A percentile compares a stretch with the other conserved stretches of the same genome.
These are phyloP conservation scores for Fremontodendron californicum DNA, from an alignment of 345 rosid species.

Conservation along the genomic window DNA sequence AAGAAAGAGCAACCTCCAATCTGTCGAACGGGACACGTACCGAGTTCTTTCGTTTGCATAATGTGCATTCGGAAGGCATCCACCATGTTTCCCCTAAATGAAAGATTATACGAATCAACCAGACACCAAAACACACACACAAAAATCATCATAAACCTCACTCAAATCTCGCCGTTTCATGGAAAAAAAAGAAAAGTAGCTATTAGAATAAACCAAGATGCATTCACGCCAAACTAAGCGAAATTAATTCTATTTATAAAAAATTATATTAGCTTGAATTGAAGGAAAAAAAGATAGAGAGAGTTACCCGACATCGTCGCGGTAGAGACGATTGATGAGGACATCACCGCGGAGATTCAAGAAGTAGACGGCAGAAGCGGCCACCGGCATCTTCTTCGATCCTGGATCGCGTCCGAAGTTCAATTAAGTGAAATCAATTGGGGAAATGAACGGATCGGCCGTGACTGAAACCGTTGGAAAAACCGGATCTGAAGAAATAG, in stretches of 20 bases:
- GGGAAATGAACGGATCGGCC: background rate
- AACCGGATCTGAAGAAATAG: background rate
- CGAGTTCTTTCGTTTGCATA: constrained; percentile 96
- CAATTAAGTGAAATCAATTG: background rate
- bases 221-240: background rate
- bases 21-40: constrained; percentile 96
- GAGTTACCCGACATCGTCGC: constrained; percentile 86
- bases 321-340: constrained; percentile 93
- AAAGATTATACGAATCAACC: background rate
- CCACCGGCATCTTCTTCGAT: constrained; percentile 93
- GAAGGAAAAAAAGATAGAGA: background rate
- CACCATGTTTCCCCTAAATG: constrained; percentile 85
- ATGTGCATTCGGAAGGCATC: constrained; percentile 97
- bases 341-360: constrained; percentile 96
- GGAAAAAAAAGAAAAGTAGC: background rate
- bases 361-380: constrained; percentile 97
- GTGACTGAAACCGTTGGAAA: background rate
- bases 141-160: background rate
- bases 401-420: constrained; percentile 20
- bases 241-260: background rate
- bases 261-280: background rate
- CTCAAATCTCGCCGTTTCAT: background rate
- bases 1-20: constrained; percentile 97
- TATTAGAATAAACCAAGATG: background rate
- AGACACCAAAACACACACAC: background rate